These are phyloP conservation scores for Botrytis fragariae DNA, from an alignment of 2,329 filamentous ascomycete genomes.

Conservation along the genomic window DNA sequence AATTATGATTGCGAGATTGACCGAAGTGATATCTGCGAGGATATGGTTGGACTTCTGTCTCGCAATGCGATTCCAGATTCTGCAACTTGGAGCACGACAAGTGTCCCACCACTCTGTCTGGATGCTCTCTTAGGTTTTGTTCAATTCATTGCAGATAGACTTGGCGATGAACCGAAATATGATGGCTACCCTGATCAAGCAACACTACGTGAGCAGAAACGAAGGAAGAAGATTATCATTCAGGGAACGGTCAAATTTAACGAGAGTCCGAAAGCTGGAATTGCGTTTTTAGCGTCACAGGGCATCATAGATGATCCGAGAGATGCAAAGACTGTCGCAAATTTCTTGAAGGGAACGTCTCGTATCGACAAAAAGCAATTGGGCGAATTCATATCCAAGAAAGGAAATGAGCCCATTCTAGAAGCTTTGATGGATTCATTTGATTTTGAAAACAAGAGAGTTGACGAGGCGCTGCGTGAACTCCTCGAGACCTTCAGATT, in stretches of 20 bases:
- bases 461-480: constrained; percentile 84
- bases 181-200: constrained; percentile 66
- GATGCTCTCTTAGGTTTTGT: constrained; percentile 89
- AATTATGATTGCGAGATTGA: constrained; percentile 98
- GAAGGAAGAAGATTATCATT: constrained; percentile 84
- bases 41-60: constrained; percentile 88
- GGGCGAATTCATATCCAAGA: constrained; percentile 91
- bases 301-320: constrained; percentile 77
- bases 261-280: constrained; percentile 84
- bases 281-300: constrained; percentile 80
- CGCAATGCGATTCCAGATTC: constrained; percentile 96
- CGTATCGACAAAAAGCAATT: constrained; percentile 86
- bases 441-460: constrained; percentile 79
- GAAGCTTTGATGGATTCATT: constrained; percentile 83
- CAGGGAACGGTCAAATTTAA: constrained; percentile 90
- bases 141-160: constrained; percentile 83
- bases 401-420: constrained; percentile 79
- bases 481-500: constrained; percentile 91
- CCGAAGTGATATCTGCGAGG: constrained; percentile 86
- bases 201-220: constrained; percentile 66
- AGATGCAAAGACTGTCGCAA: constrained; percentile 75
- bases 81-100: constrained; percentile 97
- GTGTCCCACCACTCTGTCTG: constrained; percentile 89
- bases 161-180: constrained; percentile 65
- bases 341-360: constrained; percentile 82